Conservation (phyloP, 202 grass and related monocot species). For the Carex arenaria region DNA sequence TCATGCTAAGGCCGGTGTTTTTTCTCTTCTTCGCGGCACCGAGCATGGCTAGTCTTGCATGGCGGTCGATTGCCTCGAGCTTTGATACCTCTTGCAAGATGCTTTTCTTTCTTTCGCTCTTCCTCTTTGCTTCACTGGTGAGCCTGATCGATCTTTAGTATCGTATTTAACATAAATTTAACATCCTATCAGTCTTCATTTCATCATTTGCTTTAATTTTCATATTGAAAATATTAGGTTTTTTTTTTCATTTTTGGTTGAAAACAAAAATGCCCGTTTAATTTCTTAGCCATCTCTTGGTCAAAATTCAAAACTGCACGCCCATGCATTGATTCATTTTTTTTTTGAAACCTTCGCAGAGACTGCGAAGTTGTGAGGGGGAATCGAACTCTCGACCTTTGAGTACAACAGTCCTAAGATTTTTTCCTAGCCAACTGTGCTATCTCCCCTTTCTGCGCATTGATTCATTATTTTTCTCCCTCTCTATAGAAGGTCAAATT, state of each 20-base stretch:
- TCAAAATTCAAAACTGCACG: neutral
- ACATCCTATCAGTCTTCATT: neutral
- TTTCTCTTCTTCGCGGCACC: constrained; percentile 93
- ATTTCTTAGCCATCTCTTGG: neutral
- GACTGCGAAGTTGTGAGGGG: too few species aligned
- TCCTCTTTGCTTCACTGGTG: constrained; percentile 85
- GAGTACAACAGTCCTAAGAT: too few species aligned
- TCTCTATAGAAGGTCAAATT: neutral
- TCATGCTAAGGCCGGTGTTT: constrained; percentile 73
- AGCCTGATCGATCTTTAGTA: neutral
- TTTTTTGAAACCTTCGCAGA: too few species aligned
- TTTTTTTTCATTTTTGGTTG: neutral
- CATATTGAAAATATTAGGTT: neutral
- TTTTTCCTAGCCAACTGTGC: too few species aligned
- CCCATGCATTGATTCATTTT: neutral
- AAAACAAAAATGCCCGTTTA: neutral
- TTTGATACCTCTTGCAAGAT: constrained; percentile 85
- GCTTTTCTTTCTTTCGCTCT: constrained; percentile 93
- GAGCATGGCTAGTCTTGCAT: constrained; percentile 80
- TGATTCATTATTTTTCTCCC: neutral
- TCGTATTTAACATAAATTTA: neutral
- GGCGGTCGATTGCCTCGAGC: constrained; percentile 42
- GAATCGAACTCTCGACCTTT: too few species aligned
- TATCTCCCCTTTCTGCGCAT: too few species aligned
- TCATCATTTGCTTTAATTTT: neutral